phyloP scores from a whole-genome alignment of 2,329 filamentous ascomycete genomes.

The Aspergillaceae sp. region DNA sequence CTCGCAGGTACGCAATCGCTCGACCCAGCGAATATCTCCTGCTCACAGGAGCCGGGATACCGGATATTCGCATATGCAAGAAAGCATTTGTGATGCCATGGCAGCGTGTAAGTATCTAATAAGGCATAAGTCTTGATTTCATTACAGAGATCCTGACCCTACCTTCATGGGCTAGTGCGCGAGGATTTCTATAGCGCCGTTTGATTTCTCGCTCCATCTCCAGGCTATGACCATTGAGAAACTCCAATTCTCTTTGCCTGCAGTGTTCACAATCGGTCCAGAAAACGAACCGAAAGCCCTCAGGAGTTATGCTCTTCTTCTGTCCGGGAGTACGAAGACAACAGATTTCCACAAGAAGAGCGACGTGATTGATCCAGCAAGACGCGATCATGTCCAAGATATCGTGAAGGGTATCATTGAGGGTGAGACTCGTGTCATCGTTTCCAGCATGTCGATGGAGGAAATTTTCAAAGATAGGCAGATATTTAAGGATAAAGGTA shows the following conservation, averaged over 20 bases:
- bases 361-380: constrained; percentile 34
- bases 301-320: constrained; percentile 72
- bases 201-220: constrained; percentile 73
- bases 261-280: constrained; percentile 79
- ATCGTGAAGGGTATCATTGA: constrained; percentile 89
- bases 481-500: constrained; percentile 62
- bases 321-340: constrained; percentile 50
- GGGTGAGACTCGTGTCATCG: constrained; percentile 74
- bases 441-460: constrained; percentile 87
- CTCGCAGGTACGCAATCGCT: constrained; percentile 54
- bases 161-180: constrained; percentile 14
- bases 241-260: constrained; percentile 70
- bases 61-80: constrained; percentile 69
- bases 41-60: constrained; percentile 70
- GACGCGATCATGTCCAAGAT: constrained; percentile 63
- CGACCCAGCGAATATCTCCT: constrained; percentile 78
- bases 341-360: constrained; percentile 25
- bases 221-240: constrained; percentile 89
- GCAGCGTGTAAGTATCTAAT: constrained; percentile 43
- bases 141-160: too few species aligned
- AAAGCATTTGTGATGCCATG: constrained; percentile 64
- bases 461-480: constrained; percentile 74
- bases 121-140: neutral
- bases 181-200: constrained; percentile 38
- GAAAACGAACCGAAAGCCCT: constrained; percentile 62